Evolutionary conservation across 768 basidiomycete species (phyloP).

Genomic region (Lactifluus rugatus): DNA sequence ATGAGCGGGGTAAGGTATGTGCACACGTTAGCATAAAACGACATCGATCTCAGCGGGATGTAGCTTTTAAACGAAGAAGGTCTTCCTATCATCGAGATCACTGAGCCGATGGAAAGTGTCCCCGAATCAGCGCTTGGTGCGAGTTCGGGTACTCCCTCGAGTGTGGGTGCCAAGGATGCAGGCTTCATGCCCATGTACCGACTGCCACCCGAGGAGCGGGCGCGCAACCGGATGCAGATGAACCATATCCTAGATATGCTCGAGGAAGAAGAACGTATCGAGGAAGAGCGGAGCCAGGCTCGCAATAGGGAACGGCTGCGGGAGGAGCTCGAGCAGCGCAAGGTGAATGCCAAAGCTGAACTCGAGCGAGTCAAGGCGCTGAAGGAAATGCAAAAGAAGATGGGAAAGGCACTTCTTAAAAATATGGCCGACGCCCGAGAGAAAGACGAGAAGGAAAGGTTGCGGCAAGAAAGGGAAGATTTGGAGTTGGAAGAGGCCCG

Average conservation of each 20-base stretch:
- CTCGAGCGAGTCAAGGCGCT: constrained; percentile 31
- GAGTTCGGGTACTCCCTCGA: not conserved
- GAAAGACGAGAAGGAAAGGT: constrained; percentile 29
- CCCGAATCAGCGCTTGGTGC: constrained; percentile 22
- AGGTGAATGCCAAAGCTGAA: constrained; percentile 37
- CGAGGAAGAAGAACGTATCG: constrained; percentile 56
- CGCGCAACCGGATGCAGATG: constrained; percentile 46
- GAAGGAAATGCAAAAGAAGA: constrained; percentile 59
- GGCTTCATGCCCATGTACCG: constrained; percentile 38
- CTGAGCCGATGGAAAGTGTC: constrained; percentile 36
- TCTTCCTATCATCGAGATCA: constrained; percentile 69
- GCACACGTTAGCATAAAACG: constrained; percentile 5
- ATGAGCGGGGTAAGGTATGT: constrained; percentile 59
- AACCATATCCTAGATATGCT: constrained; percentile 56
- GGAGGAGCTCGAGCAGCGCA: constrained; percentile 42
- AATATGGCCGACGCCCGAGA: constrained; percentile 35
- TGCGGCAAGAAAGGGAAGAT: constrained; percentile 26
- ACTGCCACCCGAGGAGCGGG: constrained; percentile 38
- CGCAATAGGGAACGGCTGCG: constrained; percentile 34
- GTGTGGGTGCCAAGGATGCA: constrained; percentile 31
- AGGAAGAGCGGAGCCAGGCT: constrained; percentile 34
- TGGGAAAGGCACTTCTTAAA: constrained; percentile 59
- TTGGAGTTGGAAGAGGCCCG: constrained; percentile 23
- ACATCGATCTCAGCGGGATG: constrained; percentile 19
- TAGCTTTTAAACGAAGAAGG: constrained; percentile 72